Percentiles rank a stretch among this genome's conserved stretches.
Conservation (phyloP, 2,329 filamentous ascomycete species). For the Colletotrichum endophyticum region DNA sequence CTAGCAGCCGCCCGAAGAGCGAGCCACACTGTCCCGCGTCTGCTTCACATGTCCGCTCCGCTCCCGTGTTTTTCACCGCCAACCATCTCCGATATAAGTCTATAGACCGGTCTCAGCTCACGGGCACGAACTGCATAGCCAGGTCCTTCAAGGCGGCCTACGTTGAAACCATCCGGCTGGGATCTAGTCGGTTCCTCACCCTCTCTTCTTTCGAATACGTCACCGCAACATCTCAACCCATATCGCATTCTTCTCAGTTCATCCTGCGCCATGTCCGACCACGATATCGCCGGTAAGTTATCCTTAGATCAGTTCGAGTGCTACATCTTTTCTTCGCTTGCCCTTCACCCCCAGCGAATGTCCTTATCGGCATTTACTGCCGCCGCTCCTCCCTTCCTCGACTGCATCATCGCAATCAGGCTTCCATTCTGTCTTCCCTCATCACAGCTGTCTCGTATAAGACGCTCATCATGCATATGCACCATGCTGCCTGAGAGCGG, state of each 20-base stretch:
- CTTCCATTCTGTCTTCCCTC: neutral
- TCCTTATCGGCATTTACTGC: neutral
- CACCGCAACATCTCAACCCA: neutral
- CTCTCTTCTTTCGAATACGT: neutral
- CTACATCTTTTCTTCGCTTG: neutral
- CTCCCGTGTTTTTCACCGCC: neutral
- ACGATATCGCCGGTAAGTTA: slow-evolving; percentile 67
- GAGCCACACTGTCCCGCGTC: slow-evolving; percentile 4
- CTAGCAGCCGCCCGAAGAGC: neutral
- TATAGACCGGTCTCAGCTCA: neutral
- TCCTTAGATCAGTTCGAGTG: neutral
- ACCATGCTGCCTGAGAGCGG: neutral
- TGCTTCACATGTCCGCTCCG: slow-evolving; percentile 5
- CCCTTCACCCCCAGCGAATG: neutral
- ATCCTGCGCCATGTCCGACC: slow-evolving; percentile 60
- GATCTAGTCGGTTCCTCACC: neutral
- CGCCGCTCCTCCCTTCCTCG: neutral
- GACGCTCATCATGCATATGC: neutral
- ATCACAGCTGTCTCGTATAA: neutral
- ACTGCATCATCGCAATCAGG: neutral
- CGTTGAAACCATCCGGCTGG: neutral
- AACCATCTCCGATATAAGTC: neutral
- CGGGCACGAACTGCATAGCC: neutral
- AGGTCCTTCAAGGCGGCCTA: neutral
- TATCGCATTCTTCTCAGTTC: neutral